phyloP scores from a whole-genome alignment of 768 basidiomycete genomes.

The Boletus reticuloceps region DNA sequence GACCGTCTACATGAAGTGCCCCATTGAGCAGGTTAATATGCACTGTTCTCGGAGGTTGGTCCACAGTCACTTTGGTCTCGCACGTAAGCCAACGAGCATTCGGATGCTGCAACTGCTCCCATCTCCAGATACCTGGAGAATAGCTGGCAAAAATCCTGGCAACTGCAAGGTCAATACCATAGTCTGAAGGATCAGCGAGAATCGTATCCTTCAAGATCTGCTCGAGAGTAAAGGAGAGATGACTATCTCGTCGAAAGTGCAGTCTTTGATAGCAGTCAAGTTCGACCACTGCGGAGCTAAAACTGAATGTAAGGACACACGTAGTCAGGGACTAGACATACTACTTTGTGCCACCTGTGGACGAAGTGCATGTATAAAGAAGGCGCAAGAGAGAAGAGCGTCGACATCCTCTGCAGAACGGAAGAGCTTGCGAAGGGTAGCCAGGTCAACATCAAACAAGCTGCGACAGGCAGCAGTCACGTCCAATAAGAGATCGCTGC shows the following conservation, averaged over 20 bases:
- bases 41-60: neutral
- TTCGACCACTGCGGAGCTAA: neutral
- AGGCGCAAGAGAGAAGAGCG: slow-evolving; percentile 18
- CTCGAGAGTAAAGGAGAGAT: slow-evolving; percentile 22
- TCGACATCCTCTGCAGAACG: no score
- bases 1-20: slow-evolving; percentile 17
- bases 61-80: neutral
- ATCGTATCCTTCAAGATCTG: neutral
- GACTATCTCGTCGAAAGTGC: slow-evolving; percentile 20
- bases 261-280: neutral
- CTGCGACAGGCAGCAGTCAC: no score
- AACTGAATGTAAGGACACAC: no score
- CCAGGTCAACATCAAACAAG: no score
- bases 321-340: neutral
- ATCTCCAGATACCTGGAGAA: slow-evolving; percentile 4
- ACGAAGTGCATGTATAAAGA: slow-evolving; percentile 19
- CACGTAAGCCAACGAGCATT: slow-evolving; percentile 16
- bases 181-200: neutral
- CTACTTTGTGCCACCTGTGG: neutral
- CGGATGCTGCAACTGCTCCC: neutral
- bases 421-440: no score
- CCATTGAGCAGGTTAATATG: slow-evolving; percentile 17
- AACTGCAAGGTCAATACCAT: slow-evolving; percentile 14
- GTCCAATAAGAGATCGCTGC: no score
- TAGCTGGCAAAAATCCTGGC: slow-evolving; percentile 4